Evolutionary conservation across 768 basidiomycete species (phyloP).

Genomic region (Kwoniella shandongensis): DNA sequence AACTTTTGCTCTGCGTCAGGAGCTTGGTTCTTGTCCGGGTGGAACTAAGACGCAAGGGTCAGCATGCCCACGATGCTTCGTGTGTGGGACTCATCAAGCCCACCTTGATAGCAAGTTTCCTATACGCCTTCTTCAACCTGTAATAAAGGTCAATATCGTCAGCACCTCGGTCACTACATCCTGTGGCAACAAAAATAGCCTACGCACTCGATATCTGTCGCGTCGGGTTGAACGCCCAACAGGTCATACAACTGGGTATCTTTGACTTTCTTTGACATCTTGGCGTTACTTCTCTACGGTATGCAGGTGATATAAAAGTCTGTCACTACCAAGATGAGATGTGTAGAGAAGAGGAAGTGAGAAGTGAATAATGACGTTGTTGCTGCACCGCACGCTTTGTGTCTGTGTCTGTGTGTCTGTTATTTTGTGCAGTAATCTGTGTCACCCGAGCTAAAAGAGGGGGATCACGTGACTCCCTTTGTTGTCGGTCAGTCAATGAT

Average conservation of each 20-base stretch:
- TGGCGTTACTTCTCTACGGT: not conserved
- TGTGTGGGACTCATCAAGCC: no score
- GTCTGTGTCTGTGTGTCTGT: no score
- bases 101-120: constrained; percentile 91
- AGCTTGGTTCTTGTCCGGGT: constrained; percentile 92
- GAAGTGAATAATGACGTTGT: constrained; percentile 8
- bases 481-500: no score
- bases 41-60: constrained; percentile 61
- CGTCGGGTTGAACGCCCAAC: constrained; percentile 52
- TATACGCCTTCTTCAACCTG: constrained; percentile 85
- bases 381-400: no score
- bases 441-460: no score
- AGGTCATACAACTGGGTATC: constrained; percentile 53
- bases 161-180: constrained; percentile 1
- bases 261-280: constrained; percentile 46
- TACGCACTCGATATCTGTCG: constrained; percentile 51
- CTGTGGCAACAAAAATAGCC: not conserved
- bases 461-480: no score
- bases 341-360: not conserved
- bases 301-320: no score
- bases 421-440: no score
- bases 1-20: constrained; percentile 94
- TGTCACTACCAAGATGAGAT: not conserved
- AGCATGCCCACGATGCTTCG: constrained; percentile 4
- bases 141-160: not conserved